Base-by-base conservation (phyloP, 2,329 filamentous ascomycete genomes). In the Penicillium sp. region DNA sequence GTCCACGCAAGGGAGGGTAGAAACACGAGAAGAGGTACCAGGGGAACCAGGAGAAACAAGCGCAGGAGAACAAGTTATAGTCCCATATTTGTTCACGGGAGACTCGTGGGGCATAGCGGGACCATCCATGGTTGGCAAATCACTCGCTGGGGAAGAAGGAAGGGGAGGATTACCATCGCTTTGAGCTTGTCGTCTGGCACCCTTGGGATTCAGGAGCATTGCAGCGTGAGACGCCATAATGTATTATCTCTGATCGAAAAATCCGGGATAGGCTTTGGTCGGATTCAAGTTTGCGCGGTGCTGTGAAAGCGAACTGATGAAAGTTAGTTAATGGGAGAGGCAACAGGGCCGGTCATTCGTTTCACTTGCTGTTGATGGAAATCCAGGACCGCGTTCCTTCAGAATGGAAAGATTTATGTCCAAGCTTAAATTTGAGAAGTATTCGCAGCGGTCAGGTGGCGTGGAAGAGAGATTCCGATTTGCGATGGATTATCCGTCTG, bases 151-250 rank as follows among this genome's bases (percentile, higher is more conserved):
- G 37, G 47, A 48, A 42, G 45, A 45, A 43, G 42, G 39, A 38
- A 51, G 33, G 43, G 53, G 35, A 51, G 47, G 38, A 41, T 61
- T 65, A 71, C 69, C 68, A 59, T 66, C 67, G 9, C 58, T 56
- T 32, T 66, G 59, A 3, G 62, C 55, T 42, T 66, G 64, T 53
- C 67, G 69, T 53, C 63, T 72, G 50, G 69, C 65, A 29, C 63
- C 64, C 56, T 70, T 70, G 15, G 72, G 72, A 55, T 75, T 65
- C 49, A 74, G 59, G 28, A 74, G 64, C 63, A 72, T 65, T 37
- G 68, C 69, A 31, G 72, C 68, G 45, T 68, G 63, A 31, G 67
- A 67, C 37, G 66, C 66, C 69, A 71, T 72, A 47, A 32, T 61
- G 51, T 51, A 45, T 49, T 38, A 40, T 46, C 29, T 41, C 19